These are phyloP conservation scores for Solanum bulbocastanum DNA, from an alignment of 257 asterid species.

Conservation along the genomic window DNA sequence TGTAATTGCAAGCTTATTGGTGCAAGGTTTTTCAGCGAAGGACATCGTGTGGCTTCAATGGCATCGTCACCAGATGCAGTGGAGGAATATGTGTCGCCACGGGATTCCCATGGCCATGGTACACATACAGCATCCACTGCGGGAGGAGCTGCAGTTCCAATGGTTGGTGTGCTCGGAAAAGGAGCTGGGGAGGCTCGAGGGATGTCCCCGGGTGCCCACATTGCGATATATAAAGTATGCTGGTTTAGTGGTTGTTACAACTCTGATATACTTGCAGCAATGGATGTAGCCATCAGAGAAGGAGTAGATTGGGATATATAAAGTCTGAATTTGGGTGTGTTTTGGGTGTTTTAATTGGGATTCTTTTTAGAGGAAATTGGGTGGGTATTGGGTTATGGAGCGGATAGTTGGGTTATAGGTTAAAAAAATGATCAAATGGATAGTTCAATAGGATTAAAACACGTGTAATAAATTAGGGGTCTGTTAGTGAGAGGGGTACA, in stretches of 20 bases:
- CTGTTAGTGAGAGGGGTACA: too few relatives aligned
- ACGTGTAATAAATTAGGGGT: too few relatives aligned
- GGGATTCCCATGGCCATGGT: conserved; percentile 87
- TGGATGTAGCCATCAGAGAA: conserved; percentile 72
- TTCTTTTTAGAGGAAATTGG: too few relatives aligned
- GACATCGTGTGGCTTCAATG: conserved; percentile 58
- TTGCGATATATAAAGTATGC: conserved; percentile 77
- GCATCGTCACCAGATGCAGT: conserved; percentile 19
- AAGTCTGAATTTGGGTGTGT: too few relatives aligned
- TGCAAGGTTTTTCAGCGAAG: conserved; percentile 65
- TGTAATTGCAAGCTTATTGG: conserved; percentile 80
- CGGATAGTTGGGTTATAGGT: too few relatives aligned
- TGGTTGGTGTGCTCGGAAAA: conserved; percentile 46
- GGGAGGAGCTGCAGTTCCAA: conserved; percentile 44
- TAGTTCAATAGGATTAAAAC: too few relatives aligned
- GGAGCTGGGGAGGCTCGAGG: conserved; percentile 82
- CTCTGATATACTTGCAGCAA: conserved; percentile 88
- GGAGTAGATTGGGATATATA: too few relatives aligned
- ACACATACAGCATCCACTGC: conserved; percentile 87
- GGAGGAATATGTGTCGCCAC: conserved; percentile 57
- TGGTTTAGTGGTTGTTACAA: conserved; percentile 88
- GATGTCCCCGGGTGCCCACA: conserved; percentile 70
- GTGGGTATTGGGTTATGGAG: too few relatives aligned
- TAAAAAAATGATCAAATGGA: too few relatives aligned
- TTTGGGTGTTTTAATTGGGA: too few relatives aligned